phyloP scores from a whole-genome alignment of 2,329 filamentous ascomycete genomes.

The Microcyclospora tardicrescens region DNA sequence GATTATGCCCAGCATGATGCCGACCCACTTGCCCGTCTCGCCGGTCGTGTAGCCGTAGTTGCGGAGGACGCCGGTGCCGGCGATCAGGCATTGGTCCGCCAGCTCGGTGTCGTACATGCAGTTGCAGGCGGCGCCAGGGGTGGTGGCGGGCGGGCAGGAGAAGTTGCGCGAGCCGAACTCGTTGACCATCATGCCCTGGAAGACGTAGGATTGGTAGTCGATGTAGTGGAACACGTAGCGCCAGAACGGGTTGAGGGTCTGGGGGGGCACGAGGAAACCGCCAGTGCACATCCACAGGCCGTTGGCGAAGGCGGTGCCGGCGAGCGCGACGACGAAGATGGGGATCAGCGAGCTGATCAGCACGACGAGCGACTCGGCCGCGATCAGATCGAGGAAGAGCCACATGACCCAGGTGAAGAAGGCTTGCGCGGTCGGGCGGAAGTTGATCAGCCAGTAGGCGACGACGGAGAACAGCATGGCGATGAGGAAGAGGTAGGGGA shows the following conservation, averaged over 20 bases:
- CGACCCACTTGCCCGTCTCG: constrained; percentile 54
- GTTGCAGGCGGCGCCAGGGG: constrained; percentile 35
- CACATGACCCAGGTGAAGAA: constrained; percentile 74
- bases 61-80: constrained; percentile 55
- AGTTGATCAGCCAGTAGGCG: constrained; percentile 69
- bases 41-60: constrained; percentile 57
- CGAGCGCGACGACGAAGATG: constrained; percentile 67
- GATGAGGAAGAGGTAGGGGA: constrained; percentile 72
- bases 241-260: constrained; percentile 69
- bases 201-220: constrained; percentile 76
- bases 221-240: constrained; percentile 81
- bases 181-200: constrained; percentile 88
- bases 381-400: constrained; percentile 73
- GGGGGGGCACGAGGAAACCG: constrained; percentile 65
- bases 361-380: constrained; percentile 71
- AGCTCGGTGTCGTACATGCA: constrained; percentile 61
- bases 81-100: constrained; percentile 52
- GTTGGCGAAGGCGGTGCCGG: constrained; percentile 72
- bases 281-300: constrained; percentile 81
- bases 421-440: constrained; percentile 48
- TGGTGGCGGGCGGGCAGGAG: constrained; percentile 36
- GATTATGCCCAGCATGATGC: constrained; percentile 66
- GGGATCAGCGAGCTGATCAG: constrained; percentile 60
- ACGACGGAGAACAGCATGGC: constrained; percentile 61
- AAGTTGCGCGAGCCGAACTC: constrained; percentile 58